Evolutionary conservation across 352 stramenopile species (phyloP), one percentile per base, ranked within the genome.

Genomic region (Discostella stelligera): DNA sequence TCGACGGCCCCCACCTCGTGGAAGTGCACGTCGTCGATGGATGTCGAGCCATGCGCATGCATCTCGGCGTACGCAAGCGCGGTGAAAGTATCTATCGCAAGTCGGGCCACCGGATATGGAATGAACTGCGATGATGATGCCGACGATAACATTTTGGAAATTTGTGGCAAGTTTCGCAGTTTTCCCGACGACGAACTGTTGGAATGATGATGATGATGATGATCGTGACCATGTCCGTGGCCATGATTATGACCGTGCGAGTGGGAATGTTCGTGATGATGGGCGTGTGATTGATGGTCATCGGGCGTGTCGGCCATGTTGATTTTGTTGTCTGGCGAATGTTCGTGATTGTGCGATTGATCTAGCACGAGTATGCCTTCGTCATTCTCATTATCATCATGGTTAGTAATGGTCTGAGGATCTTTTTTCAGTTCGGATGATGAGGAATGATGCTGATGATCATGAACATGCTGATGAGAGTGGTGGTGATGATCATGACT

Each of bases 1-100:
- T 98, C 96, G 72, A 98, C 96, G 16, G 96, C 95, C 21, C 96
- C 96, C 5, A 99, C 96, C 84, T 99, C 96, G 81, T 99, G 96
- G 84, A 99, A 99, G 80, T 98, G 96, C 56, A 99, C 96, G 9
- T 90, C 27, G 71, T 98, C 94, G 25, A 97, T 71, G 3, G 88
- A 71, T 3, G 46, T 87, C 25, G 95, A 95, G 39, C 96, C 95
- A 81, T 99, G 96, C 32, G 95, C 98, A 27, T 94, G 85, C 21
- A 96, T 95, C 76, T 99, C 96, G 0, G 96, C 95, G 63, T 96
- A 79, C 2, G 96, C 96, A 23, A 99, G 83, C 18, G 93, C 87
- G 5, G 88, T 94, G 87, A 99, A 99, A 4, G 95, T 90, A 9
- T 83, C 79, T 23, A 98, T 90, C 66, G 95, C 97, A 60, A 95